Base-by-base conservation (phyloP, 495 filamentous ascomycete species). In the Penicillium arizonense region DNA sequence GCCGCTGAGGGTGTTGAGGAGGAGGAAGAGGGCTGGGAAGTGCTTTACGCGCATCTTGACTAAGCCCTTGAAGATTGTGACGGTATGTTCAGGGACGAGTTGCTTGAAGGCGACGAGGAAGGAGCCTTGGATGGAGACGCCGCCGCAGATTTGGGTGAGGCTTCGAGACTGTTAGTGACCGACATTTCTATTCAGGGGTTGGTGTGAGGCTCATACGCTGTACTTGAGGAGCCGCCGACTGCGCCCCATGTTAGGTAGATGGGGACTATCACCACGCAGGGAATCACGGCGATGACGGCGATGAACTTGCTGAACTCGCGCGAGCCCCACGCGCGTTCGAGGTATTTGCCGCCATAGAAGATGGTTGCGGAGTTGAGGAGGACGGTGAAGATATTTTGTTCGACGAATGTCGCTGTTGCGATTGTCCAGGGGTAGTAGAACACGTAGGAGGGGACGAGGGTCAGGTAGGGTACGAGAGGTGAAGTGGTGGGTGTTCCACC, bases 101-200 rank as follows among this genome's bases (percentile, higher is more conserved):
- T 98, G 95, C 72, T 96, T 97, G 74, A 97, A 97, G 48, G 94
- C 90, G 61, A 98, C 91, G 52, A 98, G 86, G 76, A 97, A 97
- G 53, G 89, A 91, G 30, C 88, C 90, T 71, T 97, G 92, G 44
- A 96, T 79, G 12, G 91, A 84, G 54, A 96, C 85, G 38, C 89
- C 91, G 54, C 95, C 95, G 63, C 87, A 89, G 60, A 97, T 89
- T 50, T 89, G 84, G 34, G 83, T 87, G 37, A 87, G 73, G 30
- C 87, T 94, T 59, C 44, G 62, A 57, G 38, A 58, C 55, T 56
- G 39, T 50, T 58, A 59, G 52, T 47, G 57, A 69, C 67, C 67
- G 63, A 64, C 58, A 49, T 64, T 10, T 30, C 7, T 30, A 7
- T 8, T 7, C 20, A 49, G 26, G 43, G 52, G 63, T 42, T 47